Conservation (phyloP, 2,329 filamentous ascomycete genomes). For the Ceratocystis eucalypticola region DNA sequence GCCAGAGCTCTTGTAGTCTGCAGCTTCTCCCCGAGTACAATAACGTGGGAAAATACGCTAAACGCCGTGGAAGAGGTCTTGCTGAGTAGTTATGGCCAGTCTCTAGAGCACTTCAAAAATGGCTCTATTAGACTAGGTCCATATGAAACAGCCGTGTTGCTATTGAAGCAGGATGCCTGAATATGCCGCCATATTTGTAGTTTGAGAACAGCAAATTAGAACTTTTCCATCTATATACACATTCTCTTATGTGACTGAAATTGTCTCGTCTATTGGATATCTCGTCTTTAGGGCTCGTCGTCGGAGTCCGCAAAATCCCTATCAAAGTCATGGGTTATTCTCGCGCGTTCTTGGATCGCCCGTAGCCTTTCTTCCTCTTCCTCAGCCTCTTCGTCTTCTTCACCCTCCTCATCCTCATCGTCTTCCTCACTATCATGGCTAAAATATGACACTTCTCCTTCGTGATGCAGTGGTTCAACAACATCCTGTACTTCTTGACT, state of each 20-base stretch:
- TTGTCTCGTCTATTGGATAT: too few species aligned
- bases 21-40: constrained; percentile 28
- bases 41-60: constrained; percentile 24
- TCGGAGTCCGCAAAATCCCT: constrained; percentile 8
- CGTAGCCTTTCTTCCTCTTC: neutral
- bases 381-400: neutral
- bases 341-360: neutral
- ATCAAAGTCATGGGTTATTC: constrained; percentile 8
- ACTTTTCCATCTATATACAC: neutral
- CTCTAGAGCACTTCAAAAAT: constrained; percentile 23
- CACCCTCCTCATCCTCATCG: neutral
- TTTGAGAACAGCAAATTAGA: neutral
- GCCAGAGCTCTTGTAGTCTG: constrained; percentile 28
- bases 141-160: constrained; percentile 29
- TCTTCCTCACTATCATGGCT: constrained; percentile 9
- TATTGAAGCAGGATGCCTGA: constrained; percentile 20
- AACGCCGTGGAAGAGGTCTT: constrained; percentile 26
- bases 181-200: neutral
- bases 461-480: constrained; percentile 18
- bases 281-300: neutral
- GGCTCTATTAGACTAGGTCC: constrained; percentile 26
- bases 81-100: constrained; percentile 26
- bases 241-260: neutral
- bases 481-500: constrained; percentile 44
- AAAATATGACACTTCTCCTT: constrained; percentile 22